phyloP scores from a whole-genome alignment of 2,329 filamentous ascomycete species.

The Penicillium sp. region DNA sequence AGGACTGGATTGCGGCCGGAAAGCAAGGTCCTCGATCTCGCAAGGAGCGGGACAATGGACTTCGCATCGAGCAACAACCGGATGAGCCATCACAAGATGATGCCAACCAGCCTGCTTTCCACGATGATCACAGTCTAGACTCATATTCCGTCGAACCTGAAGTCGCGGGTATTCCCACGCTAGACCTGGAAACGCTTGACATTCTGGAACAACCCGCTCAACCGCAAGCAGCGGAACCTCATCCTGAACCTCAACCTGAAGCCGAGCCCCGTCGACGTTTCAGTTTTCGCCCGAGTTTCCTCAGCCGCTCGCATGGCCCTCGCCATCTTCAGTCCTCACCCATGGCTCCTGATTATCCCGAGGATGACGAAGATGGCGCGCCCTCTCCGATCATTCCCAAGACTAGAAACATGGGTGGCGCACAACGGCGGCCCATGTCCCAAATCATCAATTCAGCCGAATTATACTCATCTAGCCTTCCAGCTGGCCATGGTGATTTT shows the following conservation, averaged over 20 bases:
- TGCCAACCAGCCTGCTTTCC: constrained; percentile 23
- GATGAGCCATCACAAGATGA: constrained; percentile 5
- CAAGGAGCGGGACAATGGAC: constrained; percentile 10
- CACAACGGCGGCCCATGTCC: constrained; percentile 10
- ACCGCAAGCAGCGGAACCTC: constrained; percentile 14
- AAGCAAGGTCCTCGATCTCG: constrained; percentile 21
- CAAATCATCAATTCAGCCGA: constrained; percentile 15
- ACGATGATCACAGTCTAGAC: constrained; percentile 26
- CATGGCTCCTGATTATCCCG: constrained; percentile 19
- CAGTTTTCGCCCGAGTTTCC: constrained; percentile 35
- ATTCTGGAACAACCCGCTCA: constrained; percentile 21
- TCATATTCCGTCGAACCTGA: constrained; percentile 24
- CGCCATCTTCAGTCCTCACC: constrained; percentile 26
- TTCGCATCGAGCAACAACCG: constrained; percentile 4
- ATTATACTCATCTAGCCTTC: constrained; percentile 13
- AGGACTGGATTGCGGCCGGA: constrained; percentile 41
- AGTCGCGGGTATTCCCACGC: constrained; percentile 25
- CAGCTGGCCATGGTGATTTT: constrained; percentile 12
- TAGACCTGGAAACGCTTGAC: constrained; percentile 30
- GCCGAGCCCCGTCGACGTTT: constrained; percentile 29
- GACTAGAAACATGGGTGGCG: constrained; percentile 18
- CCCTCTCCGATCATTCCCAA: constrained; percentile 34
- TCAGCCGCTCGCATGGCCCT: constrained; percentile 25
- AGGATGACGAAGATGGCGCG: constrained; percentile 28
- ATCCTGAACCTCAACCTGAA: constrained; percentile 12